Percentiles rank a stretch among this genome's conserved stretches.
phyloP scores from a whole-genome alignment of 2,329 filamentous ascomycete species.

The Monosporascus sp. region DNA sequence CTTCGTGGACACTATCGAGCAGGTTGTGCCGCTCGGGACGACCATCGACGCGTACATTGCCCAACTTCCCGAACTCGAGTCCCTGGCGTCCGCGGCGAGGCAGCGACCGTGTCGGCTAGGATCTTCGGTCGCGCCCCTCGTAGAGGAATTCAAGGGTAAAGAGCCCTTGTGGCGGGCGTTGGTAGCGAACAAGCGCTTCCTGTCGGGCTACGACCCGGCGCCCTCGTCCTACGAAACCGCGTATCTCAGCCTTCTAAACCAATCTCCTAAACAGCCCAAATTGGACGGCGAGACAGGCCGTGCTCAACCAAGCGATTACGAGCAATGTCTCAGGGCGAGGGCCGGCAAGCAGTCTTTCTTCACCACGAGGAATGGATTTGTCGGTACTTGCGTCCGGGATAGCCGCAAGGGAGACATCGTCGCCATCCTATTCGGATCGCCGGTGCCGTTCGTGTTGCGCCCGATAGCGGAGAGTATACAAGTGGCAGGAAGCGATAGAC shows the following conservation, averaged over 20 bases:
- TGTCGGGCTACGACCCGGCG: constrained; percentile 3
- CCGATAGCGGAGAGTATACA: neutral
- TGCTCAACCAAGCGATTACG: neutral
- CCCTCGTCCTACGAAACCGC: constrained; percentile 3
- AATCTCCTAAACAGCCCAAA: neutral
- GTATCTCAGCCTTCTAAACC: neutral
- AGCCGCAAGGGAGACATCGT: constrained; percentile 4
- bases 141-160: neutral
- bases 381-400: constrained; percentile 4
- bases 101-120: no score
- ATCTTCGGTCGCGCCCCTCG: neutral
- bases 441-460: constrained; percentile 4
- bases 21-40: constrained; percentile 1
- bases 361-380: constrained; percentile 4
- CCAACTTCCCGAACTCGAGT: neutral
- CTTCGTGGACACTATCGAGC: constrained; percentile 6
- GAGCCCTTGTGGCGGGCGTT: constrained; percentile 2
- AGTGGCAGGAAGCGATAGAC: neutral
- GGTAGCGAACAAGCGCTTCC: constrained; percentile 1
- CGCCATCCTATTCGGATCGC: constrained; percentile 6
- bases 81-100: no score
- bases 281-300: no score
- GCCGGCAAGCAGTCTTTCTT: constrained; percentile 2
- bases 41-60: neutral
- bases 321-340: neutral